Evolutionary conservation across 2,329 filamentous ascomycete genomes (phyloP), one percentile per base, ranked within the genome.

Genomic region (Fusarium napiforme): DNA sequence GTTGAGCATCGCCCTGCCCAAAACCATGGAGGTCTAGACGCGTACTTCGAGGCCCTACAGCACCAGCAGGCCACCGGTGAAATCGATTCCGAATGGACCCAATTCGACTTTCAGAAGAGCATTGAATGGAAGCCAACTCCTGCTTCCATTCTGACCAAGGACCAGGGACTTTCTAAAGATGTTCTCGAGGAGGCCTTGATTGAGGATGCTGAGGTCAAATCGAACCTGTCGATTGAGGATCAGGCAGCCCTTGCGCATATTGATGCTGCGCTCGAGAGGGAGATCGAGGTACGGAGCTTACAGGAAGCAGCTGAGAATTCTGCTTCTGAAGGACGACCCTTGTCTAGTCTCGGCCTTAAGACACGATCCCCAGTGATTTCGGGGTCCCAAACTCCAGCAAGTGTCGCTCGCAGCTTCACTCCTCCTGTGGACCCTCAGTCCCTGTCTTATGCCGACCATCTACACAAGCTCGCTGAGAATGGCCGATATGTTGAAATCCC

Each of bases 31-130:
- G 93, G 92, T 68, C 81, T 98, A 87, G 95, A 95, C 71, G 95
- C 94, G 77, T 98, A 97, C 84, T 97, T 95, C 78, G 94, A 96
- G 82, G 93, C 94, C 61, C 93, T 96, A 86, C 94, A 96, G 82
- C 92, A 93, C 81, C 89, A 92, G 73, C 91, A 96, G 81, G 92
- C 79, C 8, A 78, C 78, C n/a, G 85, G 87, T 26, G 88, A 89
- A 42, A 84, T 91, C 53, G 92, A 94, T 57, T 91, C 92, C 75
- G 95, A 98, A 81, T 97, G 94, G 94, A 92, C 92, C 47, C 94
- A 97, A 81, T 97, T 95, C 78, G 93, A 97, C 82, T 95, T 97
- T 81, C 93, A 92, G 63, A 93, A 94, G 82, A 89, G 92, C 72
- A 94, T 98, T 77, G 95, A 96, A 80, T 97, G 95, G 94, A 95